phyloP scores from a whole-genome alignment of 140 eudicot species.

The Bidens hawaiensis region DNA sequence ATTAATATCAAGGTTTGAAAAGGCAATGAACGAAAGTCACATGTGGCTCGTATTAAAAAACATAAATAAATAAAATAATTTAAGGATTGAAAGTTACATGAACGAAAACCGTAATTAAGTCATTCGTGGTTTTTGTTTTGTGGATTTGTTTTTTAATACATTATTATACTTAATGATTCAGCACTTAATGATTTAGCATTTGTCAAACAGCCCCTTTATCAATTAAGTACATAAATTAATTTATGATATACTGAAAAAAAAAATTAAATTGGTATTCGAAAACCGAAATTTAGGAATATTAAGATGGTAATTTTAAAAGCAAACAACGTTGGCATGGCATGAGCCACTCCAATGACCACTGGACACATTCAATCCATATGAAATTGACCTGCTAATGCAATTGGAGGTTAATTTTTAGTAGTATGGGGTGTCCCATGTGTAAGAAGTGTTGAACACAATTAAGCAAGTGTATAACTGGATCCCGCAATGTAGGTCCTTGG shows the following conservation, averaged over 20 bases:
- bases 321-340: neutral
- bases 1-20: too few species aligned
- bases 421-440: slow-evolving; percentile 14
- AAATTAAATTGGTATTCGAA: neutral
- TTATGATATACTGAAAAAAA: too few species aligned
- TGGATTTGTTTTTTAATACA: too few species aligned
- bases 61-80: too few species aligned
- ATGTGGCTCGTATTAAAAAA: too few species aligned
- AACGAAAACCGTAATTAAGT: too few species aligned
- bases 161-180: neutral
- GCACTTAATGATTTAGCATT: too few species aligned
- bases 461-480: neutral
- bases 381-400: neutral
- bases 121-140: too few species aligned
- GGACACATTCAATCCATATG: slow-evolving; percentile 13
- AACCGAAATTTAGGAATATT: neutral
- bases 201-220: too few species aligned
- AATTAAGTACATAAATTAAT: too few species aligned
- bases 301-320: neutral
- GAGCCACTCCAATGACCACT: slow-evolving; percentile 5
- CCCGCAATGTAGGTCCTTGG: neutral
- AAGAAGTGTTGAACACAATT: slow-evolving; percentile 3
- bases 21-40: too few species aligned
- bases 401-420: neutral
- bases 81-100: too few species aligned